Evolutionary conservation across 2,329 filamentous ascomycete species (phyloP).

Genomic region (Penicillium sp.): DNA sequence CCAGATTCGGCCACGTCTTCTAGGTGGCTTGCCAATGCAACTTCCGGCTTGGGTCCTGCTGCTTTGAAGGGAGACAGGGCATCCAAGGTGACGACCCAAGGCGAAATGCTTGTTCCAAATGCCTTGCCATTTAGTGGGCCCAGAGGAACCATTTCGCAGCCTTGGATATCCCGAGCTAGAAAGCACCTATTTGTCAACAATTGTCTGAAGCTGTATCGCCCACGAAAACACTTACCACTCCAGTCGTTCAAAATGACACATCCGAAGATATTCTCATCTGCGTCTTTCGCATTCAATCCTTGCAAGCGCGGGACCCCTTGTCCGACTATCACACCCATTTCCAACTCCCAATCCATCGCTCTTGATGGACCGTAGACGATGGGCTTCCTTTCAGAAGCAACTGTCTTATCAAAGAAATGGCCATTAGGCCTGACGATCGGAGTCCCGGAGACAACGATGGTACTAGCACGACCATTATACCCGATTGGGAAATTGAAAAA

Average conservation of each 20-base stretch:
- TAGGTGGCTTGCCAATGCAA: slow-evolving; percentile 16
- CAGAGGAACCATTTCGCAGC: slow-evolving; percentile 60
- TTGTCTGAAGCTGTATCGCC: neutral
- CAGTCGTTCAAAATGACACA: slow-evolving; percentile 65
- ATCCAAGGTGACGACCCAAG: slow-evolving; percentile 63
- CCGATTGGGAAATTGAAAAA: slow-evolving; percentile 54
- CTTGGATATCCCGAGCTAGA: slow-evolving; percentile 55
- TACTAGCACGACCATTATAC: slow-evolving; percentile 58
- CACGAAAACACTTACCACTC: slow-evolving; percentile 31
- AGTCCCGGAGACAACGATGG: slow-evolving; percentile 53
- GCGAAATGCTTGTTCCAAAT: slow-evolving; percentile 61
- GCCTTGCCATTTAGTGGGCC: slow-evolving; percentile 64
- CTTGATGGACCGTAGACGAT: slow-evolving; percentile 24
- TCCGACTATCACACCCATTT: slow-evolving; percentile 49
- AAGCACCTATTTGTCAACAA: neutral
- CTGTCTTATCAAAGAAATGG: slow-evolving; percentile 23
- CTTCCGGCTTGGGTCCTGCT: slow-evolving; percentile 16
- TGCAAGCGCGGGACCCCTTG: slow-evolving; percentile 41
- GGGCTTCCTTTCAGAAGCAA: slow-evolving; percentile 16
- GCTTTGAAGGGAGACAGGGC: slow-evolving; percentile 47
- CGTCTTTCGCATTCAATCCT: slow-evolving; percentile 46
- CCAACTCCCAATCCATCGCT: slow-evolving; percentile 44
- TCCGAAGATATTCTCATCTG: slow-evolving; percentile 63
- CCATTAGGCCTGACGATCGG: slow-evolving; percentile 51
- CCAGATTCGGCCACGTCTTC: slow-evolving; percentile 16